Conservation (phyloP, 2,329 filamentous ascomycete species). For the Colletotrichum sp. region DNA sequence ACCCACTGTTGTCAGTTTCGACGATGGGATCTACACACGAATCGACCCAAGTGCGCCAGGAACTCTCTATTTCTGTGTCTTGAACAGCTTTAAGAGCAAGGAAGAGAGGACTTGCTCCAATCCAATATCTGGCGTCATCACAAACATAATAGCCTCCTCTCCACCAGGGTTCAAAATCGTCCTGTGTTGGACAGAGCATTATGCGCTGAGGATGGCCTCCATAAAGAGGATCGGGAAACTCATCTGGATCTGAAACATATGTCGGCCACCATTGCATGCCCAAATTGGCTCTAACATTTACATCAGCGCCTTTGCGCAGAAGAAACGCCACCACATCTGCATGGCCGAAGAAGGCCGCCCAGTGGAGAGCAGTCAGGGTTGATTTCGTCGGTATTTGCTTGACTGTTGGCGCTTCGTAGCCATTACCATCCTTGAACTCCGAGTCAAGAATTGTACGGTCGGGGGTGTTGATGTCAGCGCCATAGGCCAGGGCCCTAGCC, state of each 20-base stretch:
- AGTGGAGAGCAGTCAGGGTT: not conserved
- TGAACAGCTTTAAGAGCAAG: not conserved
- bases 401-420: not conserved
- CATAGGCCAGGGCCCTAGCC: not conserved
- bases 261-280: not conserved
- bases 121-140: not conserved
- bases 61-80: not conserved
- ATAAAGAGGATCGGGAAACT: rapidly evolving
- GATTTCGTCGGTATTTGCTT: not conserved
- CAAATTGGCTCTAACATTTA: not conserved
- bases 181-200: rapidly evolving
- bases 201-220: rapidly evolving
- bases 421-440: rapidly evolving
- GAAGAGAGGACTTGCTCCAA: not conserved
- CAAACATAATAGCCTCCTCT: too few species aligned
- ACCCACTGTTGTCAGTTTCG: not conserved
- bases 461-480: not conserved
- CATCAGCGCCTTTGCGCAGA: not conserved
- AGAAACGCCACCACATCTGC: not conserved
- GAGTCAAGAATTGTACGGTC: not conserved
- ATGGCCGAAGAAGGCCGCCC: not conserved
- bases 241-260: rapidly evolving
- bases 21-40: rapidly evolving
- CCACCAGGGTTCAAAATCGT: not conserved
- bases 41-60: not conserved